phyloP scores from a whole-genome alignment of 106 monocot species.

The Acorus calamus region DNA sequence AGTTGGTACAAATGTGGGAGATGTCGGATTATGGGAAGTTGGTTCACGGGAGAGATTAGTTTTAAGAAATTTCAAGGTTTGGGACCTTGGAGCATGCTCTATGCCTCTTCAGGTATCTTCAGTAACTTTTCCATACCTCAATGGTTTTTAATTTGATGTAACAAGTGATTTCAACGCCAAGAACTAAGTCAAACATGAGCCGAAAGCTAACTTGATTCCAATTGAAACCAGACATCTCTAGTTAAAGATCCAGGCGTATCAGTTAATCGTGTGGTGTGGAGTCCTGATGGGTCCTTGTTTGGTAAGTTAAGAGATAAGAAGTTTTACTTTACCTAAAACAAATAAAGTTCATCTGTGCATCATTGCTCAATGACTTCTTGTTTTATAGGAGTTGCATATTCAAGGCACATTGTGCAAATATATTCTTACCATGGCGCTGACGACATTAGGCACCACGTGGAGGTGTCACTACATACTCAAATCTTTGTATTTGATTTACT shows the following conservation, averaged over 20 bases:
- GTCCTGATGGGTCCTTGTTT: conserved; percentile 29
- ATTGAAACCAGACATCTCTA: conserved; percentile 23
- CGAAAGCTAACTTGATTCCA: no score
- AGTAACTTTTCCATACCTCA: no score
- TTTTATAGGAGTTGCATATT: conserved; percentile 34
- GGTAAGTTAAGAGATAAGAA: conserved; percentile 14
- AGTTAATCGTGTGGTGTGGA: conserved; percentile 39
- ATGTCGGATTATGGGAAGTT: conserved; percentile 49
- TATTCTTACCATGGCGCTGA: conserved; percentile 36
- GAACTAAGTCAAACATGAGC: no score
- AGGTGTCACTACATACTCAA: conserved; percentile 8
- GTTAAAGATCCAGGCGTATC: conserved; percentile 29
- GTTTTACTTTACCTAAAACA: no score
- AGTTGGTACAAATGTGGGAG: conserved; percentile 62
- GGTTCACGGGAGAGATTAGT: conserved; percentile 24
- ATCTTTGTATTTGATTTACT: background rate
- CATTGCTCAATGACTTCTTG: background rate
- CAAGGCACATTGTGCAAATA: conserved; percentile 7
- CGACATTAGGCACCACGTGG: conserved; percentile 24
- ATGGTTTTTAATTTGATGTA: no score
- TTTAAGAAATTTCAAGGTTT: conserved; percentile 28
- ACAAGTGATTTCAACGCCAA: no score
- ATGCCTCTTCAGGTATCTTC: conserved; percentile 24
- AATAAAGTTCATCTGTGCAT: no score
- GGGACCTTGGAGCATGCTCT: conserved; percentile 25